Base-by-base conservation (phyloP, 2,329 filamentous ascomycete species). In the Fusarium sulawesiense region DNA sequence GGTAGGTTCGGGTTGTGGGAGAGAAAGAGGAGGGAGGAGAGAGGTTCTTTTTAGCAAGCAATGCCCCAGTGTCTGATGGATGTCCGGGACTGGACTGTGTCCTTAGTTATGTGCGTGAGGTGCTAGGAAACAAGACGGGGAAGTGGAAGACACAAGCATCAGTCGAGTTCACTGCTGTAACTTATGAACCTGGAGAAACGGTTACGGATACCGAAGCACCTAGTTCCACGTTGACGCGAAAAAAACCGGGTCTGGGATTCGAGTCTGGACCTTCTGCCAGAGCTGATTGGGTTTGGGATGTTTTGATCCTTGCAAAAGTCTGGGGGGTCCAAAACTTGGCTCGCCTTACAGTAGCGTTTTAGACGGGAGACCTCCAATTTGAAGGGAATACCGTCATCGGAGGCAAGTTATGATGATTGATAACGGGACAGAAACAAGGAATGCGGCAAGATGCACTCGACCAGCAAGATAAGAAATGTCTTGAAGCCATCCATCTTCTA, bases 181-280 rank as follows among this genome's bases (percentile, higher is more conserved):
- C 32, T 63, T 47, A 47, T 56, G 64, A 64, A 60, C 68, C 51
- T 65, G 58, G 67, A 71, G 64, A 55, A 71, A 65, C 64, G 68
- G 68, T 71, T 69, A 65, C 42, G 51, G 68, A 49, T 71, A 56
- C 68, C 64, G 64, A 71, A 69, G 62, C 42, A 37, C 34, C 34
- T 37, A 64, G 59, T 71, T 56, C 68, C 68, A 71, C 64, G 68
- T 71, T 69, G 68, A 71, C 59, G 68, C 64, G 60, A 69, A 66
- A 61, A 71, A 69, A 59, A 71, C 41, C 46, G 68, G 68, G 68
- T 27, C 68, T 70, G 41, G 54, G 25, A 60, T 47, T 53, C 41
- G 67, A 34, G 68, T 49, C 53, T 70, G 23, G 67, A 51, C 54
- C 66, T 55, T 34, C 20, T 29, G 16, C 23, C 42, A 44, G 29